These are phyloP conservation scores for Hanseniaspora singularis DNA, from an alignment of 805 yeast species.

Conservation along the genomic window DNA sequence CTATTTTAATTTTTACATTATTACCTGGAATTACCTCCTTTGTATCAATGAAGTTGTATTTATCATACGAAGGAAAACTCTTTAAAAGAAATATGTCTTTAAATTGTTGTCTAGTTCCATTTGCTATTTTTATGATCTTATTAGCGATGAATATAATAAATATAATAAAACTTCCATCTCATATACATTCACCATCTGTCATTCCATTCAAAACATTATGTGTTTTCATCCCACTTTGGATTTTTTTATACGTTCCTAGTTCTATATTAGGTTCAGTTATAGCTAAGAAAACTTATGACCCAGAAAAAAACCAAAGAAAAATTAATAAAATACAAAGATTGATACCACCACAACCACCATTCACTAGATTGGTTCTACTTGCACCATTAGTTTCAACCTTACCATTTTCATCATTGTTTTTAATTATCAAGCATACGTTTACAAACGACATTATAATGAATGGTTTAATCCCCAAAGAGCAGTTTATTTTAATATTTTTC, in stretches of 20 bases:
- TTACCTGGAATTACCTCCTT: constrained; percentile 78
- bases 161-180: constrained; percentile 33
- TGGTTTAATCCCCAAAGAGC: constrained; percentile 82
- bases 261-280: constrained; percentile 72
- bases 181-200: constrained; percentile 79
- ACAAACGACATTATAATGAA: constrained; percentile 76
- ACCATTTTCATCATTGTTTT: constrained; percentile 94
- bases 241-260: constrained; percentile 69
- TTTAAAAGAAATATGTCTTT: constrained; percentile 79
- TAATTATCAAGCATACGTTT: constrained; percentile 87
- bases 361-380: constrained; percentile 55
- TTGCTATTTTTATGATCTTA: constrained; percentile 50
- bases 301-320: constrained; percentile 59
- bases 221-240: constrained; percentile 76
- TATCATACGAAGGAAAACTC: constrained; percentile 79
- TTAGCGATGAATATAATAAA: constrained; percentile 64
- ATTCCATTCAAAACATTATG: constrained; percentile 84
- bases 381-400: constrained; percentile 35
- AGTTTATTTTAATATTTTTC: constrained; percentile 97
- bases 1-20: constrained; percentile 71
- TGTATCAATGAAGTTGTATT: constrained; percentile 74
- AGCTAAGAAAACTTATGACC: constrained; percentile 50
- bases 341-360: constrained; percentile 84
- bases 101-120: constrained; percentile 83
- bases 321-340: constrained; percentile 95